A percentile compares a stretch with the other conserved stretches of the same genome.
Evolutionary conservation across 2,329 filamentous ascomycete genomes (phyloP).

Genomic region (Claviceps sp.): DNA sequence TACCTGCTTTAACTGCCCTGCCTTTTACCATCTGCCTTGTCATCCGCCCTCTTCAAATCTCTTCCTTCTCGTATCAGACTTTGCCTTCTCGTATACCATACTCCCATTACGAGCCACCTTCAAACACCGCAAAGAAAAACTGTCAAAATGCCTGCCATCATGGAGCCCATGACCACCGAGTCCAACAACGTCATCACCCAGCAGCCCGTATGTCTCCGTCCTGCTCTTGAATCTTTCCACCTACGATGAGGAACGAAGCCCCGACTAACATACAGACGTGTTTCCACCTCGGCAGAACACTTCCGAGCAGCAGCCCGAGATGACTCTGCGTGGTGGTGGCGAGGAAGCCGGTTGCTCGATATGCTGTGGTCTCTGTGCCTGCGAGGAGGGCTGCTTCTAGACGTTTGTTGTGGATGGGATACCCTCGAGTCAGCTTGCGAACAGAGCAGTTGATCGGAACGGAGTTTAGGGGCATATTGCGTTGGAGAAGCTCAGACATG

Average conservation of each 20-base stretch:
- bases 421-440: background rate
- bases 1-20: background rate
- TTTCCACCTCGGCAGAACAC: background rate
- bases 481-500: too few species aligned
- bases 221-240: background rate
- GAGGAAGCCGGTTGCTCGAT: conserved; percentile 2
- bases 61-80: background rate
- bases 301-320: conserved; percentile 1
- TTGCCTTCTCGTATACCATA: too few species aligned
- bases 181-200: background rate
- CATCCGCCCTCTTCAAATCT: background rate
- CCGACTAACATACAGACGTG: background rate
- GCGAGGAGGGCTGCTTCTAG: conserved; percentile 1
- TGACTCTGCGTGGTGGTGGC: conserved; percentile 1
- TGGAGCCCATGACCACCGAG: background rate
- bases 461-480: too few species aligned
- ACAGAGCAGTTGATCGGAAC: background rate
- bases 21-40: background rate
- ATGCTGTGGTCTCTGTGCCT: conserved; percentile 1
- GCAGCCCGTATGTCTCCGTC: background rate
- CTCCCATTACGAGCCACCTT: background rate
- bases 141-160: background rate
- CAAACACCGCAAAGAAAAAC: background rate
- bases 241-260: too few species aligned
- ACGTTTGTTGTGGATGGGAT: too few species aligned